Evolutionary conservation across 257 asterid species (phyloP), one percentile per base, ranked within the genome.

Genomic region (Mitragyna speciosa): DNA sequence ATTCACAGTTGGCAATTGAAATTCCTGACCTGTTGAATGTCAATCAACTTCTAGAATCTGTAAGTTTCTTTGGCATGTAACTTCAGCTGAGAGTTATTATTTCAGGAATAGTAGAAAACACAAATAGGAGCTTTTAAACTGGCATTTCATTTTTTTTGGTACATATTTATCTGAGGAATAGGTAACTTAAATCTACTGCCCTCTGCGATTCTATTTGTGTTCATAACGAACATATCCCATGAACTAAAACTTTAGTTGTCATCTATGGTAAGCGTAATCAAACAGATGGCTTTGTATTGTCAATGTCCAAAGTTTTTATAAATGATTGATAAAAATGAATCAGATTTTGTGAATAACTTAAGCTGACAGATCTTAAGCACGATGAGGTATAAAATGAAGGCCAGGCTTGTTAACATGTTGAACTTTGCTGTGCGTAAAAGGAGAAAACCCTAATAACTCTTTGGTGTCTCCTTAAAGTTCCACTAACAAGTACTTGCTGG

Each of bases 31-130:
- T 94, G 78, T 86, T 96, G 79, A 94, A 93, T 8, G 97, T 94
- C 31, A 91, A 94, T 81, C 98, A 96, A 84, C 98, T 96, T 81
- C 88, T 96, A 31, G 97, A 94, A 85, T 93, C 97, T 41, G 99
- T 95, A 89, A 89, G 99, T 88, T 80, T 59, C 77, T 85, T 19
- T 63, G 49, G 8, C 41, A 10, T 51, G 61, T 61, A 2, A 28
- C 33, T 73, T 39, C n/a, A 49, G 54, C n/a, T 39, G 16, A 61
- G 67, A 79, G 16, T 24, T 47, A 48, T 16, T n/a, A 51, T 39
- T 49, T 72, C 6, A 45, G 30, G 7, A 56, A 0, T n/a, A 30
- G 41, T n/a, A 51, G 39, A n/a, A 39, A 39, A n/a, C 16, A 75
- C 70, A 78, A 61, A 31, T 4, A 8, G 31, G 36, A n/a, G 20